Evolutionary conservation across 192 early-diverging fungal species (phyloP).

Genomic region (Gamsiella multidivaricata): DNA sequence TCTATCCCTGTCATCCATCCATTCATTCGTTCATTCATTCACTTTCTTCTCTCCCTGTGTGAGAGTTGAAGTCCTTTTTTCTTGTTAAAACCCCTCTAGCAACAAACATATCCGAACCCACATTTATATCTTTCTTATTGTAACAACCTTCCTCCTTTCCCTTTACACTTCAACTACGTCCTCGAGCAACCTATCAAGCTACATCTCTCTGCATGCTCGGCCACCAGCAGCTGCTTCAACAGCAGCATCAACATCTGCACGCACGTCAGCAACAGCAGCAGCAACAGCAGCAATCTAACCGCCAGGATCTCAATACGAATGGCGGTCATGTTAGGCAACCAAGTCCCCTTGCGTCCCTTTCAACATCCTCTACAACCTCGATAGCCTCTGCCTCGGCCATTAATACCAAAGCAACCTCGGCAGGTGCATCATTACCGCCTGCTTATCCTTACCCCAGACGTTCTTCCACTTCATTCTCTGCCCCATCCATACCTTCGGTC

Average conservation of each 20-base stretch:
- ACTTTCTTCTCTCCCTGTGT: background rate
- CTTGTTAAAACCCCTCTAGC: slow-evolving; percentile 7
- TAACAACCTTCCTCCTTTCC: background rate
- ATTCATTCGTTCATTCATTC: slow-evolving; percentile 10
- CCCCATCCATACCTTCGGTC: slow-evolving; percentile 27
- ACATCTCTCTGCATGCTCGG: slow-evolving; percentile 38
- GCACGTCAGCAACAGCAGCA: slow-evolving; percentile 16
- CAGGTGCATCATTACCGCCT: slow-evolving; percentile 32
- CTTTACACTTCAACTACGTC: background rate
- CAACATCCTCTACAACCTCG: slow-evolving; percentile 28
- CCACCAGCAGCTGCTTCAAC: slow-evolving; percentile 53
- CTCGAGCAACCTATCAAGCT: background rate
- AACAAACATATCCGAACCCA: background rate
- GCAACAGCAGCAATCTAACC: slow-evolving; percentile 16
- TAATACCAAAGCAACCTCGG: slow-evolving; percentile 16
- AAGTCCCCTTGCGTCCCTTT: slow-evolving; percentile 4
- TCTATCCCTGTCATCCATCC: slow-evolving; percentile 3
- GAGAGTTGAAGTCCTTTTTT: background rate
- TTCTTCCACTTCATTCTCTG: slow-evolving; percentile 11
- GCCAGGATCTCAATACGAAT: slow-evolving; percentile 14
- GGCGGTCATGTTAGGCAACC: slow-evolving; percentile 6
- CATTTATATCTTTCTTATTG: background rate
- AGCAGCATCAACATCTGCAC: slow-evolving; percentile 40
- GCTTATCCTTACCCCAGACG: slow-evolving; percentile 44
- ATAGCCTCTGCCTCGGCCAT: slow-evolving; percentile 10